phyloP scores from a whole-genome alignment of 768 basidiomycete genomes.

The Phallus indusiatus region DNA sequence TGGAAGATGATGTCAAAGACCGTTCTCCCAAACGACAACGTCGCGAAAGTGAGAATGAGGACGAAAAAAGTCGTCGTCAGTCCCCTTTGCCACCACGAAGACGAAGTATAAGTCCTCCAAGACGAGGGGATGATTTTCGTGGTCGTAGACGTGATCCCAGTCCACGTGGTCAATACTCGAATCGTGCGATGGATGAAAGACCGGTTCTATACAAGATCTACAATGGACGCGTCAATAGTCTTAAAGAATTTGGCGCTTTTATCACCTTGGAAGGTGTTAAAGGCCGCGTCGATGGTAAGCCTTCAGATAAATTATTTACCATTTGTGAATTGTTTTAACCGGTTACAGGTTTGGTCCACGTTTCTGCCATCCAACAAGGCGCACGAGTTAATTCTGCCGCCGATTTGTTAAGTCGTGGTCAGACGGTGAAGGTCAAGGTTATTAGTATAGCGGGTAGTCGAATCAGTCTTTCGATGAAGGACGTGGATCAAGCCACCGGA shows the following conservation, averaged over 20 bases:
- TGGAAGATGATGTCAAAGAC: slow-evolving; percentile 25
- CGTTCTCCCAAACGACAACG: slow-evolving; percentile 55
- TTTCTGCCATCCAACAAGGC: slow-evolving; percentile 83
- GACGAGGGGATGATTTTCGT: slow-evolving; percentile 31
- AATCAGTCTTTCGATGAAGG: slow-evolving; percentile 91
- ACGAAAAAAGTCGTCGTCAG: slow-evolving; percentile 20
- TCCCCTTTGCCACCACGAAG: slow-evolving; percentile 36
- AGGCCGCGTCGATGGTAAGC: slow-evolving; percentile 82
- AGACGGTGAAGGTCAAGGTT: slow-evolving; percentile 90
- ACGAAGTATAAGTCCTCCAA: slow-evolving; percentile 49
- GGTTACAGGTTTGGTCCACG: slow-evolving; percentile 85
- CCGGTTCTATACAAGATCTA: slow-evolving; percentile 95
- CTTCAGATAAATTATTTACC: background rate
- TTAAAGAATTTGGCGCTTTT: slow-evolving; percentile 97
- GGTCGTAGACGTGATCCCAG: slow-evolving; percentile 27
- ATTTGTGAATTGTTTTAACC: background rate
- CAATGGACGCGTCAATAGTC: slow-evolving; percentile 68
- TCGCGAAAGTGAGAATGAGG: slow-evolving; percentile 26
- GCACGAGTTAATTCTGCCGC: slow-evolving; percentile 78
- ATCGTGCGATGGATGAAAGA: slow-evolving; percentile 52
- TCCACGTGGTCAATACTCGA: slow-evolving; percentile 18
- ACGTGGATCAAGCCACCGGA: slow-evolving; percentile 87
- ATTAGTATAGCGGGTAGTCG: slow-evolving; percentile 83
- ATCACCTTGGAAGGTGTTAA: slow-evolving; percentile 79
- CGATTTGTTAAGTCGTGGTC: slow-evolving; percentile 78